These are phyloP conservation scores for Metarhizium guizhouense DNA, from an alignment of 2,329 filamentous ascomycete genomes.

Conservation along the genomic window DNA sequence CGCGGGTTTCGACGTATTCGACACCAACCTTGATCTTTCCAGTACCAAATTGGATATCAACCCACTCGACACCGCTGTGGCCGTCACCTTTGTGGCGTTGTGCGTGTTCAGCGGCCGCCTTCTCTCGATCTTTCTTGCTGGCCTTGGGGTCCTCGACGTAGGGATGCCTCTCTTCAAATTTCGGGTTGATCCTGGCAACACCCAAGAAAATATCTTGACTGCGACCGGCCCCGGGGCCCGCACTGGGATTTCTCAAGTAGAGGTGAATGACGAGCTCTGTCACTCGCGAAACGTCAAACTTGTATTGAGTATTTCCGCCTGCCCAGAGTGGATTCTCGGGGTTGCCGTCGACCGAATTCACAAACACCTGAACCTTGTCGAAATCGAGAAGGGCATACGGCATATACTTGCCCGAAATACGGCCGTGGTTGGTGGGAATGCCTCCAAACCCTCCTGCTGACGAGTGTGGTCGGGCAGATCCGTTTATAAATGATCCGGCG, in stretches of 20 bases:
- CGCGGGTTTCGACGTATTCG: constrained; percentile 87
- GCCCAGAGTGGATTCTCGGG: constrained; percentile 95
- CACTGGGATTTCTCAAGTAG: constrained; percentile 87
- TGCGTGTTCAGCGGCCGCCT: constrained; percentile 59
- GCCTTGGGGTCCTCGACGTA: constrained; percentile 72
- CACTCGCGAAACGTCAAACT: constrained; percentile 94
- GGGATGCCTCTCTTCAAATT: constrained; percentile 70
- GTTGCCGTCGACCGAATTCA: constrained; percentile 90
- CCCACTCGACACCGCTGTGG: constrained; percentile 77
- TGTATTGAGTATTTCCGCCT: constrained; percentile 97
- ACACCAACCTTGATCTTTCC: constrained; percentile 88
- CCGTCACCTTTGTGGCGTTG: constrained; percentile 39
- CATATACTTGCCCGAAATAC: constrained; percentile 92
- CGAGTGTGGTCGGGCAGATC: constrained; percentile 67
- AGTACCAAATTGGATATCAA: constrained; percentile 81
- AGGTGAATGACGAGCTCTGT: constrained; percentile 87
- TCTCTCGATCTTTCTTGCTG: constrained; percentile 79
- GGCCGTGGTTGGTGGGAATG: constrained; percentile 86
- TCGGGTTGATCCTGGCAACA: constrained; percentile 80
- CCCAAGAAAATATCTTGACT: constrained; percentile 96
- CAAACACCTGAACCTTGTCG: constrained; percentile 97
- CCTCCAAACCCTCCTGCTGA: constrained; percentile 73
- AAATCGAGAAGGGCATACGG: constrained; percentile 96
- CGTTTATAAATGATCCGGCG: constrained; percentile 55
- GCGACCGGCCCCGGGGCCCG: constrained; percentile 75